Percentiles rank a stretch among this genome's conserved stretches.
Conservation (phyloP, 257 asterid genomes). For the Jacaranda mimosifolia region DNA sequence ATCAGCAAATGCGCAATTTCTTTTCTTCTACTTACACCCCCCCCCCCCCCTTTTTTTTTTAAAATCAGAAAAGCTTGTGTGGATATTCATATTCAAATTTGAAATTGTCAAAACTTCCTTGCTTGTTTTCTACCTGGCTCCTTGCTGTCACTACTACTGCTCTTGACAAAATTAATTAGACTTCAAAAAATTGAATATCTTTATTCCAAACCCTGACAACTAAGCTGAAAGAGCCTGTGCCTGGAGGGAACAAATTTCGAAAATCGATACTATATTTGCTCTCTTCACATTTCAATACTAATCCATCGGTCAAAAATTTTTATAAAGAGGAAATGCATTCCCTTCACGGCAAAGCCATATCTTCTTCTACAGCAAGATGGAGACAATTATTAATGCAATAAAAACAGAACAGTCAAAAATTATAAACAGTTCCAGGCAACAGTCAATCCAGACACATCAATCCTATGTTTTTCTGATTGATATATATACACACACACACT, state of each 20-base stretch:
- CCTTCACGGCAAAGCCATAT: constrained; percentile 42
- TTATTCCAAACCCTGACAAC: neutral
- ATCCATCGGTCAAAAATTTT: constrained; percentile 12
- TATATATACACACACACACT: neutral
- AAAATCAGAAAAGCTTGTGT: neutral
- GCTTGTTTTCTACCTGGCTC: neutral
- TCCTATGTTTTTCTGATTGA: constrained; percentile 19
- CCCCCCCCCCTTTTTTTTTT: no score
- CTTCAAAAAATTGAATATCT: no score
- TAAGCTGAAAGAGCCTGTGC: neutral
- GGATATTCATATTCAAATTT: neutral
- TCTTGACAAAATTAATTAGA: neutral
- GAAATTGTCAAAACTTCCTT: neutral
- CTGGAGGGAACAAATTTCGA: neutral
- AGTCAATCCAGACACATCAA: constrained; percentile 27
- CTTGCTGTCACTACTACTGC: neutral
- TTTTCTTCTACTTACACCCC: no score
- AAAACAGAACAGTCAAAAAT: neutral
- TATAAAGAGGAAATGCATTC: neutral
- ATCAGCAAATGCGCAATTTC: no score
- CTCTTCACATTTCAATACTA: neutral
- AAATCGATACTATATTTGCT: neutral
- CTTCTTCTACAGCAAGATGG: constrained; percentile 11
- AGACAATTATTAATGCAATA: constrained; percentile 4
- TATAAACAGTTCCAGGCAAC: neutral